Percentiles rank a stretch among this genome's conserved stretches.
Evolutionary conservation across 495 filamentous ascomycete genomes (phyloP).

Genomic region (Aspergillus bridgeri): DNA sequence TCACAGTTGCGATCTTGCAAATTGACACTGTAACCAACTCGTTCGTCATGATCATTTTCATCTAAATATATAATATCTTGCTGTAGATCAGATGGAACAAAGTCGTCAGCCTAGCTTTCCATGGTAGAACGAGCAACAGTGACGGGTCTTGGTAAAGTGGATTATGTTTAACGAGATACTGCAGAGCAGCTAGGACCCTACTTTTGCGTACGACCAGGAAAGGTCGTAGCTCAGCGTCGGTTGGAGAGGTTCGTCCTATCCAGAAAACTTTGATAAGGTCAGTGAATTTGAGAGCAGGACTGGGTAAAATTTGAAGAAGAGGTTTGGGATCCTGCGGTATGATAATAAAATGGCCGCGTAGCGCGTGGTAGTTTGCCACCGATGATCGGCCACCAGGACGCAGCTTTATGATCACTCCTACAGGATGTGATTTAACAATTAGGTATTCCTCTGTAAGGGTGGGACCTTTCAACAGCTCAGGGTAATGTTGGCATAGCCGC

Average conservation of each 20-base stretch:
- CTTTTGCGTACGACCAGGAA: background rate
- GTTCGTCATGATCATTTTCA: background rate
- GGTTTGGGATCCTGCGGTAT: background rate
- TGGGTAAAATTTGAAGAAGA: background rate
- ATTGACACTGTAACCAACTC: background rate
- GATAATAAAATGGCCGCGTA: too few species aligned
- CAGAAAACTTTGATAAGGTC: background rate
- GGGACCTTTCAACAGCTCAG: background rate
- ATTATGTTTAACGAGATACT: background rate
- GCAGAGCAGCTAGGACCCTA: background rate
- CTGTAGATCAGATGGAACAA: background rate
- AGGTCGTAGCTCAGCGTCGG: background rate
- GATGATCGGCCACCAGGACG: background rate
- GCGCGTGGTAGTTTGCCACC: background rate
- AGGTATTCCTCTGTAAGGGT: background rate
- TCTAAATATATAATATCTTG: background rate
- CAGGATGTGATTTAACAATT: background rate
- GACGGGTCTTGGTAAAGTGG: background rate
- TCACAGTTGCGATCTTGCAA: background rate
- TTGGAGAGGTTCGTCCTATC: background rate
- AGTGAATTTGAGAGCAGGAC: background rate
- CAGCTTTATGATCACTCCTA: background rate
- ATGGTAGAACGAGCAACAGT: background rate
- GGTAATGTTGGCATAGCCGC: background rate
- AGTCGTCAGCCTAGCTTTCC: background rate